phyloP scores from a whole-genome alignment of 768 basidiomycete genomes.

The Leccinum ochraceum region DNA sequence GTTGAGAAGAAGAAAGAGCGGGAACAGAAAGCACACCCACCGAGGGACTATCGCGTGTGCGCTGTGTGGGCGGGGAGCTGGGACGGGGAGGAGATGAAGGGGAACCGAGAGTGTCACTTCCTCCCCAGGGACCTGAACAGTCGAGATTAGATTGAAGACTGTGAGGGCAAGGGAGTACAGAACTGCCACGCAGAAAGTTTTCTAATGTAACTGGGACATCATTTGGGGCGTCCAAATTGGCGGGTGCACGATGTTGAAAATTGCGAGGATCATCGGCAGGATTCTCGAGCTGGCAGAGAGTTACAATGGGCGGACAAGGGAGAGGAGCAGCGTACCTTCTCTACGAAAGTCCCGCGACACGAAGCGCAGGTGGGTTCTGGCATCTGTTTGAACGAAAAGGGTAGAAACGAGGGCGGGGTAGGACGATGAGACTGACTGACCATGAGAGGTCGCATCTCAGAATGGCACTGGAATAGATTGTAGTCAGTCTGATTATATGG shows the following conservation, averaged over 20 bases:
- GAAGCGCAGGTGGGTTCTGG: slow-evolving; percentile 84
- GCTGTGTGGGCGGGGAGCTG: slow-evolving; percentile 19
- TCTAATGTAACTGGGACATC: slow-evolving; percentile 45
- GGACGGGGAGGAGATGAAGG: slow-evolving; percentile 9
- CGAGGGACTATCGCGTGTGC: slow-evolving; percentile 14
- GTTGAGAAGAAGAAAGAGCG: not conserved
- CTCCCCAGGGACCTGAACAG: slow-evolving; percentile 11
- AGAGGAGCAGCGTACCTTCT: slow-evolving; percentile 46
- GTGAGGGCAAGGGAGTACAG: slow-evolving; percentile 8
- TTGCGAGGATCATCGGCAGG: slow-evolving; percentile 72
- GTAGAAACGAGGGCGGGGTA: not conserved
- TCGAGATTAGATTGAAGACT: not conserved
- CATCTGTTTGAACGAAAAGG: slow-evolving; percentile 43
- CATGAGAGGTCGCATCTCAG: slow-evolving; percentile 89
- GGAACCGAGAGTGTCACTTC: not conserved
- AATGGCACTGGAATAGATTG: slow-evolving; percentile 60
- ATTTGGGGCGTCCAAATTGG: slow-evolving; percentile 27
- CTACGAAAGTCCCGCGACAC: slow-evolving; percentile 81
- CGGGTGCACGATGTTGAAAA: slow-evolving; percentile 46
- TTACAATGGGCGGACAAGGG: not conserved
- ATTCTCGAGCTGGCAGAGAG: slow-evolving; percentile 63
- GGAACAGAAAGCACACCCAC: slow-evolving; percentile 9
- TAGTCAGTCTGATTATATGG: slow-evolving; percentile 12
- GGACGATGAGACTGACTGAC: slow-evolving; percentile 40
- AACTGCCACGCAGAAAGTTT: slow-evolving; percentile 46